Evolutionary conservation across 1,284 basidiomycete species (phyloP).

Genomic region (Cerrena zonata): DNA sequence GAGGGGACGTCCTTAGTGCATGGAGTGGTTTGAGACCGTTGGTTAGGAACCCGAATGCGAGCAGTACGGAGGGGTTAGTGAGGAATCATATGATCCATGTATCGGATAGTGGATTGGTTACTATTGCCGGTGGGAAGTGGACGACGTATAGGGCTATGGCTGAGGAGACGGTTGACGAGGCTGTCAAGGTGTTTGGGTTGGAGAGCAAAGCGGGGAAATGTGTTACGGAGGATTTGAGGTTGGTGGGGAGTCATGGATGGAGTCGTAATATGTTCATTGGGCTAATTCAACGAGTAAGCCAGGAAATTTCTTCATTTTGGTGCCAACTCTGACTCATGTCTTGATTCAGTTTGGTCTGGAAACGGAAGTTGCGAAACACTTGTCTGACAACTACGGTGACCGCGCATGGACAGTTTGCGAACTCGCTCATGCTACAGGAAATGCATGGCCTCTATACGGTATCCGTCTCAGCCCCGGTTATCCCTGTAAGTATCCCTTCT

Average conservation of each 20-base stretch:
- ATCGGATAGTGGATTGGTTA: constrained; percentile 76
- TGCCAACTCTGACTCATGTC: too few relatives aligned
- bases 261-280: constrained; percentile 95
- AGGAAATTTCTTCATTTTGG: too few relatives aligned
- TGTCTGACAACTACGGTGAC: constrained; percentile 93
- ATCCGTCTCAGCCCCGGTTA: constrained; percentile 71
- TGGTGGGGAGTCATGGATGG: constrained; percentile 95
- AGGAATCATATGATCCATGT: constrained; percentile 93
- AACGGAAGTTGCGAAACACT: constrained; percentile 87
- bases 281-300: constrained; percentile 81
- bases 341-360: constrained; percentile 74
- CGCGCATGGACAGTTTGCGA: constrained; percentile 92
- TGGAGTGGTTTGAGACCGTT: constrained; percentile 92
- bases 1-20: constrained; percentile 94
- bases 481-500: constrained; percentile 55
- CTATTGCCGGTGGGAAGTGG: constrained; percentile 98
- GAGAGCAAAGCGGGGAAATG: constrained; percentile 60
- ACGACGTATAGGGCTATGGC: constrained; percentile 97
- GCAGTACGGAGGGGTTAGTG: constrained; percentile 83
- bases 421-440: constrained; percentile 73
- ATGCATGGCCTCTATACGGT: constrained; percentile 83
- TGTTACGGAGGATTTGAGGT: constrained; percentile 75
- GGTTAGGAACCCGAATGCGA: constrained; percentile 76
- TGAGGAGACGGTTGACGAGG: constrained; percentile 88
- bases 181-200: constrained; percentile 74